Conservation (phyloP, 208 protist species). For the Balamuthia mandrillaris region DNA sequence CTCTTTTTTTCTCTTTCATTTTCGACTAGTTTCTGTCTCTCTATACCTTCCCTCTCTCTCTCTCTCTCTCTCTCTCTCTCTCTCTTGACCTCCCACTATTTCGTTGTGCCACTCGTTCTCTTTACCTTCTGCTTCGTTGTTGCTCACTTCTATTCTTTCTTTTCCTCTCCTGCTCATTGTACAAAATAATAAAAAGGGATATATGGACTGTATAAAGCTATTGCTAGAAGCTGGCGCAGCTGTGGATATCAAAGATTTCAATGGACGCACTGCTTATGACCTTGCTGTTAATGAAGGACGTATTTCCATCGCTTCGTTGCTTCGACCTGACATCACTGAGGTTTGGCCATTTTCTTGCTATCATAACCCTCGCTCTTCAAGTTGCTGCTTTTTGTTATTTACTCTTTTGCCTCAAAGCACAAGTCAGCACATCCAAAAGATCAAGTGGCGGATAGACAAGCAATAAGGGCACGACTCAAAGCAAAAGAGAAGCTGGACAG, state of each 20-base stretch:
- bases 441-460: not conserved
- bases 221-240: not conserved
- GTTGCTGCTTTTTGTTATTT: not conserved
- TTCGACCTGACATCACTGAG: not conserved
- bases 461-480: not conserved
- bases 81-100: too few species aligned
- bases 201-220: not conserved
- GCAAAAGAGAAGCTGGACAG: not conserved
- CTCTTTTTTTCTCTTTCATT: not conserved
- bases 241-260: not conserved
- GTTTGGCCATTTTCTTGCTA: not conserved
- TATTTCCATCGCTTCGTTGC: not conserved
- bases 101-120: too few species aligned
- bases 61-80: too few species aligned
- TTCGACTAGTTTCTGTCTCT: too few species aligned
- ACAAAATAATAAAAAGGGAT: too few species aligned
- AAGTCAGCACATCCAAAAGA: not conserved
- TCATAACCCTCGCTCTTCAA: too few species aligned
- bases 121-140: too few species aligned
- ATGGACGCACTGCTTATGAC: conserved; percentile 7
- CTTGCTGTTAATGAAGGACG: not conserved
- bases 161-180: too few species aligned
- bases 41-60: too few species aligned
- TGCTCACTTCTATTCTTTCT: too few species aligned
- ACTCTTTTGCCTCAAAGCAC: not conserved